Evolutionary conservation across 345 rosid genomes (phyloP), one percentile per base, ranked within the genome.

Genomic region (Eucalyptus lansdowneana): DNA sequence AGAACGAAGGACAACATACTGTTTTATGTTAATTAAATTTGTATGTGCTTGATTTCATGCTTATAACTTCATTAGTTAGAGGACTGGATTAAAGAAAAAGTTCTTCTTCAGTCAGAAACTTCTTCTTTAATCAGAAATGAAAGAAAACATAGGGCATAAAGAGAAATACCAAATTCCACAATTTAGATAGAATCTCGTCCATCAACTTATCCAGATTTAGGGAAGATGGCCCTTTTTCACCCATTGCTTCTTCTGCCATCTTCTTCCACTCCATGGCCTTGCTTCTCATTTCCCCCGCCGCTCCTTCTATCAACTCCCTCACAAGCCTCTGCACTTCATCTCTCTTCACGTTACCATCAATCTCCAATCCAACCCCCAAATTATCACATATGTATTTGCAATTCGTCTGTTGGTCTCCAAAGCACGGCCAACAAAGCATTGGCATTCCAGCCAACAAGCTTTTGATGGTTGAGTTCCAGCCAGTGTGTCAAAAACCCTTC

Each of bases 231-330:
- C 91, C 90, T 16, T 42, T 31, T 2, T 69, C 62, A 3, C 16
- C 47, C 2, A 16, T 8, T 40, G 92, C 93, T 25, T 56, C 90
- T 37, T 90, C 89, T 19, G 93, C 94, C 76, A 62, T 19, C 34
- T 67, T 86, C 80, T 91, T 90, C 95, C 93, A 92, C 83, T 86
- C 91, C 72, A 49, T 7, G 9, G 90, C 91, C 80, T 34, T 69
- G 44, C 24, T 17, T 85, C 80, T 93, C 91, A 94, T 69, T 25
- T 87, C 86, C 25, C 93, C 93, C 29, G 40, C 88, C 34, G 65
- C 90, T 27, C 93, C 93, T 6, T 89, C 95, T 91, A 94, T 91
- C 19, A 92, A 14, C 65, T 93, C 93, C 56, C 50, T 89, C 51
- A 92, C 93, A 40, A 90, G 87, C n/a, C 14, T 87, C 88, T 92